Percentiles rank a stretch among this genome's conserved stretches.
Evolutionary conservation across 2,329 filamentous ascomycete species (phyloP).

Genomic region (Fusarium compactum): DNA sequence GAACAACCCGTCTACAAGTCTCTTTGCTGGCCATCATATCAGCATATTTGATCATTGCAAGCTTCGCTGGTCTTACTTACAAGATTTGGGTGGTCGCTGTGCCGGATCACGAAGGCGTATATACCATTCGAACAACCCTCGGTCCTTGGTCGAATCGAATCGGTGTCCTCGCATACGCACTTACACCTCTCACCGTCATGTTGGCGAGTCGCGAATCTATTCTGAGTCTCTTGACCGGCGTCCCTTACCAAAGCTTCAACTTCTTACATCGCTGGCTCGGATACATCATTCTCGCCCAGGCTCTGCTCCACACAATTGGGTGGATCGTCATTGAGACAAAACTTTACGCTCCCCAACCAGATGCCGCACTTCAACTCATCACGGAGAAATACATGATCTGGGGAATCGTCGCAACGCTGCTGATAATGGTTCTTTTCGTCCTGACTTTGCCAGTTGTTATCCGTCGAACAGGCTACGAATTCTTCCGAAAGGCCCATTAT

Average conservation of each 20-base stretch:
- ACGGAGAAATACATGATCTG: background rate
- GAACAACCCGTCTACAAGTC: background rate
- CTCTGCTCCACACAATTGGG: background rate
- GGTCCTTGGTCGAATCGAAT: conserved; percentile 1
- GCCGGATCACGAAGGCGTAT: background rate
- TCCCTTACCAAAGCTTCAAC: background rate
- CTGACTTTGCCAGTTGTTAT: background rate
- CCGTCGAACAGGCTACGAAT: background rate
- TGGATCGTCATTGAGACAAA: background rate
- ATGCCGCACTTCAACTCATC: background rate
- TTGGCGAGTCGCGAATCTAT: background rate
- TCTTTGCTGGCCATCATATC: background rate
- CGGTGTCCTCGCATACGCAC: background rate
- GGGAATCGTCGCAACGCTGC: background rate
- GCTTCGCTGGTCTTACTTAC: background rate
- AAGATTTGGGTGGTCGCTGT: background rate
- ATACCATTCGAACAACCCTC: background rate
- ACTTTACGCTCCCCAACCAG: background rate
- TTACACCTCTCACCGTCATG: background rate
- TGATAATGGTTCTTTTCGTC: background rate
- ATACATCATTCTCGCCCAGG: background rate
- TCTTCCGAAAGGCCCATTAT: conserved; percentile 1
- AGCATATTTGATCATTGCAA: background rate
- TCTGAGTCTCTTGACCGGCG: background rate
- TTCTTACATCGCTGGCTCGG: conserved; percentile 2